These are phyloP conservation scores for Pseudonitzschia pungens DNA, from an alignment of 108 stramenopile species.

Conservation along the genomic window DNA sequence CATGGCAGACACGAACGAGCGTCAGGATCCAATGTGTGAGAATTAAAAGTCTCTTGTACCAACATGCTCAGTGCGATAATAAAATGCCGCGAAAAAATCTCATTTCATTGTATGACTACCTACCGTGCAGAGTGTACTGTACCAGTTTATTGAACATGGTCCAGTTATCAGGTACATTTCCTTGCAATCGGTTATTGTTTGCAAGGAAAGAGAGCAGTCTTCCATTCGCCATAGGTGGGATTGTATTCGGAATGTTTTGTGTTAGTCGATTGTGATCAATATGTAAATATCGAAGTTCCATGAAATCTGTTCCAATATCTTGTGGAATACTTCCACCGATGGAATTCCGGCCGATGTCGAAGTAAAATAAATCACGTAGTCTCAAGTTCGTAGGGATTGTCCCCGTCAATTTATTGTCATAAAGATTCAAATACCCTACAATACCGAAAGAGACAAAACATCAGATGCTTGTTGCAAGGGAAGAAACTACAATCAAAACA, in stretches of 20 bases:
- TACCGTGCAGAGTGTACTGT: constrained; percentile 7
- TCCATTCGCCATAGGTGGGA: constrained; percentile 16
- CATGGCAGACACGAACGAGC: not conserved
- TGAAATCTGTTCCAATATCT: constrained; percentile 22
- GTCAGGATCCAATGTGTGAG: not conserved
- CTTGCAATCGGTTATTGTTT: not conserved
- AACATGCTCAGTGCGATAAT: not conserved
- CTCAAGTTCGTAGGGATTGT: constrained; percentile 26
- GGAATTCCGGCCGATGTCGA: constrained; percentile 47
- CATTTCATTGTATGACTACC: not conserved
- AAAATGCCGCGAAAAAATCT: not conserved
- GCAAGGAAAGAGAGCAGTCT: constrained; percentile 1
- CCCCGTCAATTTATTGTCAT: constrained; percentile 31
- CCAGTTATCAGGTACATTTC: constrained; percentile 2
- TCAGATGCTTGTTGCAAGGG: not conserved
- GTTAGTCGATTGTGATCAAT: constrained; percentile 48
- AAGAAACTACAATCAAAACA: not conserved
- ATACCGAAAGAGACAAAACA: not conserved
- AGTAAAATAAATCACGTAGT: constrained; percentile 33
- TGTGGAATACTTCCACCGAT: constrained; percentile 43
- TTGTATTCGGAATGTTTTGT: constrained; percentile 37
- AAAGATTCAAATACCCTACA: constrained; percentile 30
- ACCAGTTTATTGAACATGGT: constrained; percentile 14
- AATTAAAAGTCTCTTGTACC: not conserved
- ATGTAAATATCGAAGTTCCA: constrained; percentile 39